A percentile compares a stretch with the other conserved stretches of the same genome.
Conservation (phyloP, 1,284 basidiomycete species). For the Ganoderma multipileum region DNA sequence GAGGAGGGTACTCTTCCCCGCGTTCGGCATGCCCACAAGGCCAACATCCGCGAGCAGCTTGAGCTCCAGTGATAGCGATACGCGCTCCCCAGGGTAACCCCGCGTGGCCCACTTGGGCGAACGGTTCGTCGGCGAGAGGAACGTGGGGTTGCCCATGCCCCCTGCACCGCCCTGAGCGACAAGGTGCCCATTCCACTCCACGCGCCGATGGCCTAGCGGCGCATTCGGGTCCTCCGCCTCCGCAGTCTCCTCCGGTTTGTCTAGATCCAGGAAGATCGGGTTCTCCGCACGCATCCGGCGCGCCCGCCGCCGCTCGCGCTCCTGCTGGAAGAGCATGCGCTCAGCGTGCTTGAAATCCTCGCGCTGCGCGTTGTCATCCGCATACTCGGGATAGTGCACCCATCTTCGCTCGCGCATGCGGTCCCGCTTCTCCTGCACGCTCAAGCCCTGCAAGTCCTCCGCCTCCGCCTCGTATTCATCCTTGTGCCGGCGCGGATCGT, state of each 20-base stretch:
- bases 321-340: slow-evolving; percentile 63
- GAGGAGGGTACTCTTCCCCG: slow-evolving; percentile 89
- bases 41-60: slow-evolving; percentile 96
- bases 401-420: slow-evolving; percentile 74
- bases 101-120: slow-evolving; percentile 84
- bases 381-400: slow-evolving; percentile 79
- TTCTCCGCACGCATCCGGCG: slow-evolving; percentile 50
- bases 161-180: slow-evolving; percentile 84
- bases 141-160: slow-evolving; percentile 92
- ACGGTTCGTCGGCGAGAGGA: slow-evolving; percentile 69
- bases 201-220: slow-evolving; percentile 70
- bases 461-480: slow-evolving; percentile 76
- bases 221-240: slow-evolving; percentile 57
- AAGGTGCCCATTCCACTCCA: slow-evolving; percentile 69
- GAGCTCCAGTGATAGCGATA: slow-evolving; percentile 91
- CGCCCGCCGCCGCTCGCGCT: slow-evolving; percentile 61
- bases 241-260: slow-evolving; percentile 53
- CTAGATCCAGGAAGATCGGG: slow-evolving; percentile 67
- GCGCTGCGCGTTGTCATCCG: slow-evolving; percentile 67
- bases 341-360: slow-evolving; percentile 83
- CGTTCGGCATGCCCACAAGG: slow-evolving; percentile 96
- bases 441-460: slow-evolving; percentile 60
- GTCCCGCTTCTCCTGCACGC: slow-evolving; percentile 53
- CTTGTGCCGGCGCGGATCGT: slow-evolving; percentile 64
- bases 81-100: slow-evolving; percentile 82